Conservation (phyloP, 306 rosid species). For the Quillaja saponaria region DNA sequence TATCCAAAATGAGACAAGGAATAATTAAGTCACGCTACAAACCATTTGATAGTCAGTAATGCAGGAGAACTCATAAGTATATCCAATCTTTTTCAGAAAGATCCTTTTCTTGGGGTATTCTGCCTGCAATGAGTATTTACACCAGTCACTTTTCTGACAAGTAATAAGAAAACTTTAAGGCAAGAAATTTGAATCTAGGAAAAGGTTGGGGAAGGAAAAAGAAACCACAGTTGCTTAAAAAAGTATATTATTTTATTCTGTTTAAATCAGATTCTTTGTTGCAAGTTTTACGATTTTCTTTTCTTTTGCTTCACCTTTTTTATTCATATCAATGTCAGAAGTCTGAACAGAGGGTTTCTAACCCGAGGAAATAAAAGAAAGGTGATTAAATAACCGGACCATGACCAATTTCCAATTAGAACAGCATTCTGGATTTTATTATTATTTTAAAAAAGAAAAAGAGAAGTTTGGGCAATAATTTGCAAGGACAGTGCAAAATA, state of each 20-base stretch:
- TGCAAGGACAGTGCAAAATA: too few species aligned
- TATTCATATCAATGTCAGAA: neutral
- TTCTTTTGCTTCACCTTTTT: too few species aligned
- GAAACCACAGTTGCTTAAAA: neutral
- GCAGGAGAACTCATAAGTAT: constrained; percentile 15
- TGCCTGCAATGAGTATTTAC: constrained; percentile 33
- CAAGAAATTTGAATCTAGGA: neutral
- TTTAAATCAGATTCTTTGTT: too few species aligned
- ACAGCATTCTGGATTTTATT: too few species aligned
- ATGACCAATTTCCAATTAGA: too few species aligned
- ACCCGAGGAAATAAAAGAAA: neutral
- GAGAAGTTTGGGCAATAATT: too few species aligned
- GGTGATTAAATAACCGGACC: too few species aligned
- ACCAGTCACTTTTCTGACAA: constrained; percentile 24
- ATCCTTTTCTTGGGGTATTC: constrained; percentile 17
- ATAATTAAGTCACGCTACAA: constrained; percentile 31
- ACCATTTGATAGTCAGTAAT: constrained; percentile 21
- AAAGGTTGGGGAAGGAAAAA: neutral
- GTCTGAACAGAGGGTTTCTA: neutral
- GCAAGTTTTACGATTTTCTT: too few species aligned
- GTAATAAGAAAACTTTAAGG: constrained; percentile 29
- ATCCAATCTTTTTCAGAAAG: constrained; percentile 7
- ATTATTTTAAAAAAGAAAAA: too few species aligned
- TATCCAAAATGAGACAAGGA: constrained; percentile 24
- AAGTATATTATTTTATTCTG: neutral